Evolutionary conservation across 257 asterid species (phyloP), one percentile per base, ranked within the genome.

Genomic region (Nyctanthes arbortristis): DNA sequence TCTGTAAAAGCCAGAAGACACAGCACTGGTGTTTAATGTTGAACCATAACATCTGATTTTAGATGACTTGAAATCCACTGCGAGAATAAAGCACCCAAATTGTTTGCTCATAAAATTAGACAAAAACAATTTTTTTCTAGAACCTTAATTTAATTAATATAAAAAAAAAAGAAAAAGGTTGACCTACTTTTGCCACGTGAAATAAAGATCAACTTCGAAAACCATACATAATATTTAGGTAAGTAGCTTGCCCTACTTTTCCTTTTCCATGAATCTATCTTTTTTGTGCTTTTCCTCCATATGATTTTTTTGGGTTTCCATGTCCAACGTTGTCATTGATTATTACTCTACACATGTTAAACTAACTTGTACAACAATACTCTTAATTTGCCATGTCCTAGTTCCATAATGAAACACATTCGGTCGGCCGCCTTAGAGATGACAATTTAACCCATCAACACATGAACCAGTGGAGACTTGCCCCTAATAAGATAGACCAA

Each of bases 171-270:
- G n/a, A n/a, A n/a, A n/a, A n/a, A n/a, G n/a, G n/a, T n/a, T n/a
- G 64, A 22, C 36, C 64, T 59, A 59, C 64, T 59, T 59, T 59
- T 28, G 64, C 64, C 64, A 59, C 36, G 64, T 30, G 36, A 59
- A 59, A 31, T 31, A 59, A 27, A 29, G 37, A 16, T n/a, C n/a
- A n/a, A n/a, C n/a, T n/a, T n/a, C n/a, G n/a, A n/a, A n/a, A n/a
- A n/a, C n/a, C n/a, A n/a, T n/a, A n/a, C n/a, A n/a, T n/a, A n/a
- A n/a, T n/a, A n/a, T n/a, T n/a, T n/a, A n/a, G n/a, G n/a, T n/a
- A n/a, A n/a, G n/a, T n/a, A n/a, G n/a, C n/a, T n/a, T n/a, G n/a
- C 30, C 59, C 59, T 52, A 52, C 59, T 52, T 52, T 52, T 52
- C 59, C 59, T 20, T 52, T 22, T 52, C 29, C 29, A 1, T 22